Conservation (phyloP, 768 basidiomycete genomes). For the Hemileccinum impolitum region DNA sequence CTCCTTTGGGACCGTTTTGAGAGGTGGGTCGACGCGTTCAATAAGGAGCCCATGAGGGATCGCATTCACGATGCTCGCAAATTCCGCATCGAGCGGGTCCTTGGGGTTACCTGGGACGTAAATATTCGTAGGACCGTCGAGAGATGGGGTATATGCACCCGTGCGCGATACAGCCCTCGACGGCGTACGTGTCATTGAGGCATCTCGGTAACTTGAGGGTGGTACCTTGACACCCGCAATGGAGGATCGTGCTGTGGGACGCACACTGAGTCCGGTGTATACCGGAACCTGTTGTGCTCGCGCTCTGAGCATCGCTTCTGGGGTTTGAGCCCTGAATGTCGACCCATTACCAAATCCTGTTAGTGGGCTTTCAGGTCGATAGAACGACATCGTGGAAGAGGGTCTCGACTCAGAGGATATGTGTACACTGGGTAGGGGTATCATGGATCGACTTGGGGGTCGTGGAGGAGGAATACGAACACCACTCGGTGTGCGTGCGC, state of each 20-base stretch:
- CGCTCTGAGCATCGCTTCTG: conserved; percentile 60
- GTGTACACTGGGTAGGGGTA: conserved; percentile 74
- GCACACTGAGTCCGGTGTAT: conserved; percentile 41
- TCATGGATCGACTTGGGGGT: conserved; percentile 81
- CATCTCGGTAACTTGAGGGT: conserved; percentile 76
- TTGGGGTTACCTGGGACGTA: conserved; percentile 64
- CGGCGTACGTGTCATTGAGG: conserved; percentile 48
- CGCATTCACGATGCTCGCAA: conserved; percentile 71
- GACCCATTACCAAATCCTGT: conserved; percentile 33
- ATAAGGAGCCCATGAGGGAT: conserved; percentile 74
- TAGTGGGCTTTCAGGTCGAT: conserved; percentile 53
- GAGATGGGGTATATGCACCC: conserved; percentile 59
- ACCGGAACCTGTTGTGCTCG: conserved; percentile 57
- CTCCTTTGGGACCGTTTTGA: conserved; percentile 60
- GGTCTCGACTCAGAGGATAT: conserved; percentile 69
- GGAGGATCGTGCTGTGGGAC: conserved; percentile 40
- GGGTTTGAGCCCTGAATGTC: conserved; percentile 60
- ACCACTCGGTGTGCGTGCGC: conserved; percentile 41
- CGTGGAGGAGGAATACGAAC: conserved; percentile 53
- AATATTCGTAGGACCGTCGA: conserved; percentile 52
- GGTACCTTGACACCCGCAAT: conserved; percentile 45
- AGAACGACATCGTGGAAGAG: conserved; percentile 66
- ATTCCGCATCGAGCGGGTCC: conserved; percentile 82
- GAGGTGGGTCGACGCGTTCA: conserved; percentile 76
- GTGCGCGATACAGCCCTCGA: conserved; percentile 66